Conservation (phyloP, 148 eudicot species). For the Silene latifolia region DNA sequence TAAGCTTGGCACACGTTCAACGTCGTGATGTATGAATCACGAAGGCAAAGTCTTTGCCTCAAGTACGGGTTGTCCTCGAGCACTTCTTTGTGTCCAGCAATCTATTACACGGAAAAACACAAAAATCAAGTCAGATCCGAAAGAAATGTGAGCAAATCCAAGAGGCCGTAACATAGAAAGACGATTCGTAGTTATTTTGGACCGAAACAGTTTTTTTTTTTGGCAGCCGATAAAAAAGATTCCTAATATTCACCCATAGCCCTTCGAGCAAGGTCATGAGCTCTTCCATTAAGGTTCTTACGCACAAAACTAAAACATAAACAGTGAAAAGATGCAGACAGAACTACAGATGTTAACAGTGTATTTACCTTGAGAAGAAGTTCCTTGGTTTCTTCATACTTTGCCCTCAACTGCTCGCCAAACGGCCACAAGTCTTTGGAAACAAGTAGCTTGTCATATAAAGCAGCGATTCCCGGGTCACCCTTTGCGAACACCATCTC, state of each 20-base stretch:
- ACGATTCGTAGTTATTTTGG: too few relatives aligned
- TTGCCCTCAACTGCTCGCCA: slow-evolving; percentile 68
- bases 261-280: too few relatives aligned
- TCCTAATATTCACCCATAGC: too few relatives aligned
- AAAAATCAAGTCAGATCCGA: background rate
- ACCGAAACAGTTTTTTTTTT: too few relatives aligned
- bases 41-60: slow-evolving; percentile 79
- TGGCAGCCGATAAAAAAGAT: too few relatives aligned
- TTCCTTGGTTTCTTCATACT: slow-evolving; percentile 67
- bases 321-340: too few relatives aligned
- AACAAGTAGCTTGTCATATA: slow-evolving; percentile 86
- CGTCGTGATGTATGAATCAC: slow-evolving; percentile 93
- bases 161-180: background rate
- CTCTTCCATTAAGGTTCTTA: too few relatives aligned
- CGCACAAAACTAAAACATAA: too few relatives aligned
- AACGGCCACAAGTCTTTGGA: slow-evolving; percentile 80
- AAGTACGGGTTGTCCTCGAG: slow-evolving; percentile 83
- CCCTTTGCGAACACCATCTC: slow-evolving; percentile 99
- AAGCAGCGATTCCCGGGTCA: slow-evolving; percentile 85
- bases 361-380: slow-evolving; percentile 70
- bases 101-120: slow-evolving; percentile 30
- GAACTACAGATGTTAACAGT: background rate
- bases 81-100: slow-evolving; percentile 91
- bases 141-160: background rate
- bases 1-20: slow-evolving; percentile 79